Conservation (phyloP, 108 stramenopile genomes). For the Discostella stelligeroides region DNA sequence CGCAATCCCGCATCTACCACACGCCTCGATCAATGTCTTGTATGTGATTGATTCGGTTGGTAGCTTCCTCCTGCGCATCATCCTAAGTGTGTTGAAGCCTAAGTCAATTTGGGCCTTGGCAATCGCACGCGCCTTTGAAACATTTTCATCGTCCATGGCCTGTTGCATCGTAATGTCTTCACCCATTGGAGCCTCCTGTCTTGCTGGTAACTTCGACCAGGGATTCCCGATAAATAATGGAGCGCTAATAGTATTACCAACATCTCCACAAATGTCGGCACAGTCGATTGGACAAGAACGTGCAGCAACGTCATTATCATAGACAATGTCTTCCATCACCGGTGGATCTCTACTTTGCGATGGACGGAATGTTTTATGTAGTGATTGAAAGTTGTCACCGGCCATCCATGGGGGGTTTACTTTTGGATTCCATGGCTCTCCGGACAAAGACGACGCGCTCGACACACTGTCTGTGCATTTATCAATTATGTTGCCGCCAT, state of each 20-base stretch:
- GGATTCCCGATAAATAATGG: constrained; percentile 32
- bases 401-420: constrained; percentile 55
- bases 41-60: constrained; percentile 69
- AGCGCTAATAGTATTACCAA: constrained; percentile 32
- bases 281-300: constrained; percentile 30
- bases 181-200: not conserved
- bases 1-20: constrained; percentile 81
- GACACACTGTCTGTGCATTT: constrained; percentile 11
- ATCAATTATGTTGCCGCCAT: constrained; percentile 27
- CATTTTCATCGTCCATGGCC: constrained; percentile 27
- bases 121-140: constrained; percentile 76
- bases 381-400: constrained; percentile 32
- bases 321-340: constrained; percentile 17
- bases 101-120: constrained; percentile 84
- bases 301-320: constrained; percentile 5
- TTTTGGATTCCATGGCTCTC: constrained; percentile 43
- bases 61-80: constrained; percentile 63
- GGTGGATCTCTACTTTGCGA: not conserved
- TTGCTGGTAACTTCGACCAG: constrained; percentile 11
- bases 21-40: constrained; percentile 84
- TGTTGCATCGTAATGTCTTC: constrained; percentile 15
- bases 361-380: constrained; percentile 41
- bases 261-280: constrained; percentile 34
- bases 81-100: constrained; percentile 73
- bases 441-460: constrained; percentile 10